Base-by-base conservation (phyloP, 108 stramenopile species). In the Fragilaria crotonensis region DNA sequence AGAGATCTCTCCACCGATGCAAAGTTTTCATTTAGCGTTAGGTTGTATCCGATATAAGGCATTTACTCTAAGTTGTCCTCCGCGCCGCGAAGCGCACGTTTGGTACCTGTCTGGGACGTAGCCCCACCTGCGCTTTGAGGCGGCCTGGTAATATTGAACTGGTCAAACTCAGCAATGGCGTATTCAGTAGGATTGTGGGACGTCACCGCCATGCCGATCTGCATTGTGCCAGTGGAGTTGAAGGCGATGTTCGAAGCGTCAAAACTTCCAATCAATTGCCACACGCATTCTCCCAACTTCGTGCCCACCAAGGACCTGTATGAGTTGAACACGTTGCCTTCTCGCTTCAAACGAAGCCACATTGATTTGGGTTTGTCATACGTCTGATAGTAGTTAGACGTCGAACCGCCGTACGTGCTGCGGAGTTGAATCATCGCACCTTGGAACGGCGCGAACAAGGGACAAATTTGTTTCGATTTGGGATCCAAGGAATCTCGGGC, bases 401-500 rank as follows among this genome's bases (percentile, higher is more conserved):
- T 21, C 7, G n/a, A 19, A 41, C 36, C 36, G 5, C 23, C 23
- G 20, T 19, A 23, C 7, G 9, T 5, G 20, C 23, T 50, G 7
- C 49, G 49, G 23, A 50, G 7, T 7, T 9, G 9, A 7, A 21
- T 21, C 20, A 19, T 50, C 5, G 23, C 20, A n/a, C 49, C 49
- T 23, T 50, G 23, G 17, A n/a, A 7, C 7, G 49, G 41, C 18
- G 55, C 23, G 18, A 56, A n/a, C 23, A 56, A 56, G 26, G 30
- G 7, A 22, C 7, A 33, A n/a, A 31, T 20, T 7, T 30, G 5
- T 44, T 44, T 56, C 7, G 55, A 56, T 7, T 22, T 22, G 19
- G 28, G 31, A 33, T 56, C 55, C 18, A 56, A 22, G 19, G 55
- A 41, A 33, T 56, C 55, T 4, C 59, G 59, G 2, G 31, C 30